phyloP scores from a whole-genome alignment of 2,329 filamentous ascomycete species.

The Beauveria rudraprayagi region DNA sequence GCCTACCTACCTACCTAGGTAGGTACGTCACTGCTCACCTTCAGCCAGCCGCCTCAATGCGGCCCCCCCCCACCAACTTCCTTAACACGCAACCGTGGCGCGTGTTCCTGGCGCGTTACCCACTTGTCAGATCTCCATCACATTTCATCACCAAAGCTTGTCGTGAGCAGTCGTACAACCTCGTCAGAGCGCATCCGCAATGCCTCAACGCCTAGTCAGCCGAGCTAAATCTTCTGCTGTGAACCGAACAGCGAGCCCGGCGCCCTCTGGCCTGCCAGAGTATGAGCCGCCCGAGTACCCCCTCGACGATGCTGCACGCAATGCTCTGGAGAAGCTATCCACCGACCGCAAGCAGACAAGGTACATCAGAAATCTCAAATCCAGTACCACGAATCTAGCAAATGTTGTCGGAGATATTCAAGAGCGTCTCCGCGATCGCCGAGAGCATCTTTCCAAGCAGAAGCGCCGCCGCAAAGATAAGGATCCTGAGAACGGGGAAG shows the following conservation, averaged over 20 bases:
- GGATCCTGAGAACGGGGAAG: slow-evolving; percentile 24
- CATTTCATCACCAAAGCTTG: neutral
- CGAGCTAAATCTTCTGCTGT: slow-evolving; percentile 14
- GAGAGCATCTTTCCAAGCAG: slow-evolving; percentile 23
- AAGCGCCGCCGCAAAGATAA: slow-evolving; percentile 30
- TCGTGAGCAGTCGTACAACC: neutral
- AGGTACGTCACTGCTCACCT: too few species aligned
- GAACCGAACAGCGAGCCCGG: slow-evolving; percentile 13
- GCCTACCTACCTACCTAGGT: too few species aligned
- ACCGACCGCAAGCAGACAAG: slow-evolving; percentile 30
- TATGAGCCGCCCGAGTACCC: slow-evolving; percentile 43
- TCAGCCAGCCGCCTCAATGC: too few species aligned
- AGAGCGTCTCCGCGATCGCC: slow-evolving; percentile 34
- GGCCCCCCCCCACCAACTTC: neutral
- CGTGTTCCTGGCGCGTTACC: slow-evolving; percentile 6
- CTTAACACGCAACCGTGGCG: neutral
- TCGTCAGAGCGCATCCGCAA: slow-evolving; percentile 10
- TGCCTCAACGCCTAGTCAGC: slow-evolving; percentile 27
- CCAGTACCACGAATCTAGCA: slow-evolving; percentile 36
- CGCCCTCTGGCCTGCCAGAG: slow-evolving; percentile 31
- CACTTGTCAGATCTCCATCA: neutral
- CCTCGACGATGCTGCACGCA: slow-evolving; percentile 31
- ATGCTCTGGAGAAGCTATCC: slow-evolving; percentile 35
- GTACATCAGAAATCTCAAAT: slow-evolving; percentile 39
- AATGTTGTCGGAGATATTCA: slow-evolving; percentile 41